These are phyloP conservation scores for Pleurotus cornucopiae DNA, from an alignment of 768 basidiomycete species.

Conservation along the genomic window DNA sequence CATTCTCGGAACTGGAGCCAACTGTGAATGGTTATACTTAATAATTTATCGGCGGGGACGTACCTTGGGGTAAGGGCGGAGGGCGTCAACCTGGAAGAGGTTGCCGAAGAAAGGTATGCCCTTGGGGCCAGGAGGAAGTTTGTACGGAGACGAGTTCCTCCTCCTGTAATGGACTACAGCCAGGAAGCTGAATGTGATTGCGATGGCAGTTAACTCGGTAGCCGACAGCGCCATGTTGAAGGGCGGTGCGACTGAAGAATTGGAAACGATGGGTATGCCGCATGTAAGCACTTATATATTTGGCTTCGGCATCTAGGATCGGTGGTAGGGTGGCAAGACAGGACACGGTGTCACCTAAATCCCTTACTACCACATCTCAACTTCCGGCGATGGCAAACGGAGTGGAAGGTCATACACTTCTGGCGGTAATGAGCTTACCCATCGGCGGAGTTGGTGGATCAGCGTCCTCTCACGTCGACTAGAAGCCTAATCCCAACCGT, in stretches of 20 bases:
- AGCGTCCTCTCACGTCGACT: too few species aligned
- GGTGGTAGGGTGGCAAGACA: not conserved
- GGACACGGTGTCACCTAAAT: not conserved
- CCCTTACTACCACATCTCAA: not conserved
- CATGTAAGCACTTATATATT: not conserved
- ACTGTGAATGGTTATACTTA: not conserved
- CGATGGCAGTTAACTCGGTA: not conserved
- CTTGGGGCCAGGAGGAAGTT: conserved; percentile 25
- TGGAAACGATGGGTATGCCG: not conserved
- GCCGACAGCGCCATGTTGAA: conserved; percentile 2
- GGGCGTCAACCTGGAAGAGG: conserved; percentile 23
- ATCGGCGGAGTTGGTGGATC: too few species aligned
- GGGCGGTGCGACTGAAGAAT: not conserved
- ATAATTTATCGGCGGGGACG: not conserved
- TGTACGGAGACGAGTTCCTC: not conserved
- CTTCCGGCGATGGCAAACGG: not conserved
- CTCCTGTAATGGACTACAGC: not conserved
- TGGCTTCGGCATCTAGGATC: not conserved
- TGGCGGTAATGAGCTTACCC: not conserved
- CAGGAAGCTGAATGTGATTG: not conserved
- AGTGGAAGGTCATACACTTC: not conserved
- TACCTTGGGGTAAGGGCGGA: conserved; percentile 23
- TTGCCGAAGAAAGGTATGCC: conserved; percentile 28
- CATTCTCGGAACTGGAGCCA: conserved; percentile 19
- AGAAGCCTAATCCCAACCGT: too few species aligned